phyloP scores from a whole-genome alignment of 352 stramenopile genomes.

The Peronosclerospora sorghi region DNA sequence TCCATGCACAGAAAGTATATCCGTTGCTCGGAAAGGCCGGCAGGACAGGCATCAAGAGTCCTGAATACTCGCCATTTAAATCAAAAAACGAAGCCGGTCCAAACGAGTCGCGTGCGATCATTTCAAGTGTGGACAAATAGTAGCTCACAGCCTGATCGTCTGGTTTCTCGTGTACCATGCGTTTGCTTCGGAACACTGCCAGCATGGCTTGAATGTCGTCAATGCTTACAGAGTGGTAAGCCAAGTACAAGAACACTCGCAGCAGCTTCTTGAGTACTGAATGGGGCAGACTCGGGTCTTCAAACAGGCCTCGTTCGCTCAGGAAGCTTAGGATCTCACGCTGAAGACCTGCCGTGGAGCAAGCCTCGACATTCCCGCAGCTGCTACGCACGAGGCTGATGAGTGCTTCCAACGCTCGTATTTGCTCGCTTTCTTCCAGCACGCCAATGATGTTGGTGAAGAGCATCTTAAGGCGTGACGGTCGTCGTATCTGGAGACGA shows the following conservation, averaged over 20 bases:
- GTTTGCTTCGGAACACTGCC: conserved; percentile 56
- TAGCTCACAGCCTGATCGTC: conserved; percentile 65
- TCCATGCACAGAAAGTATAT: conserved; percentile 80
- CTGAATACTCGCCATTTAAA: conserved; percentile 66
- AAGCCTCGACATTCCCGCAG: conserved; percentile 68
- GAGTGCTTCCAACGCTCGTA: conserved; percentile 52
- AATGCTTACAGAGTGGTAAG: conserved; percentile 65
- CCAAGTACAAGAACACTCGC: conserved; percentile 62
- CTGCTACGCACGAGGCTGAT: conserved; percentile 69
- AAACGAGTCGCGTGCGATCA: conserved; percentile 78
- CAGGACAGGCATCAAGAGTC: conserved; percentile 52
- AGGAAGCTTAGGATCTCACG: conserved; percentile 65
- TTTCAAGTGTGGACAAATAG: conserved; percentile 74
- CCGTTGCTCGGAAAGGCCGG: conserved; percentile 68
- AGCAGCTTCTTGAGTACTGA: conserved; percentile 71
- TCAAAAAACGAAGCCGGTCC: conserved; percentile 77
- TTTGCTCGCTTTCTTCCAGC: conserved; percentile 53
- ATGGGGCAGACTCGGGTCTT: conserved; percentile 40
- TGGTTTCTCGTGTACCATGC: conserved; percentile 53
- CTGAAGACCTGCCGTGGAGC: conserved; percentile 54
- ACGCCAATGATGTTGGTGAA: conserved; percentile 60
- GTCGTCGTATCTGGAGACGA: conserved; percentile 55
- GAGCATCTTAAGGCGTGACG: conserved; percentile 40
- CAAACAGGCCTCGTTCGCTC: conserved; percentile 53
- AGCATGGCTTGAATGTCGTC: conserved; percentile 80